phyloP scores from a whole-genome alignment of 164 flowering plant species.

The Vitis labrusca region DNA sequence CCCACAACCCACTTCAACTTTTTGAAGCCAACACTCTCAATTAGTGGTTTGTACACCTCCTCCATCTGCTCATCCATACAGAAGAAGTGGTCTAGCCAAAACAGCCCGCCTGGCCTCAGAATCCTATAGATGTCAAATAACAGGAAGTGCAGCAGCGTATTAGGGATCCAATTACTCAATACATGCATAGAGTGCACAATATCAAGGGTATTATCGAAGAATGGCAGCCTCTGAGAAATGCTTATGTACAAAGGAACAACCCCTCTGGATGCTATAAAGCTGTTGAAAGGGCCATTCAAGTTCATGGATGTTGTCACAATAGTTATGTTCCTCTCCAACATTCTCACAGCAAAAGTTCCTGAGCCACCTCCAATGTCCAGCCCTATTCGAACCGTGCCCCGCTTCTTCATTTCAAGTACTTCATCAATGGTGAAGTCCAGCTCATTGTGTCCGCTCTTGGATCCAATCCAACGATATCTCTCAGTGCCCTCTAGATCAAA shows the following conservation, averaged over 20 bases:
- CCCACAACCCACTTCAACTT: conserved; percentile 68
- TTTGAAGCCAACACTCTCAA: conserved; percentile 53
- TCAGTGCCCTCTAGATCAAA: conserved; percentile 57
- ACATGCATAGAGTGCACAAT: conserved; percentile 72
- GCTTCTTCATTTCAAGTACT: conserved; percentile 38
- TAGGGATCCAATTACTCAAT: conserved; percentile 70
- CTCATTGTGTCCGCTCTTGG: conserved; percentile 3
- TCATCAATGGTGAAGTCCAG: conserved; percentile 58
- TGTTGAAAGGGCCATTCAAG: conserved; percentile 68
- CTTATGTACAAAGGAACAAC: conserved; percentile 53
- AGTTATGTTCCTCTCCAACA: conserved; percentile 59
- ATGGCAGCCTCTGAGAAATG: conserved; percentile 69
- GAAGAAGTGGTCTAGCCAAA: conserved; percentile 79
- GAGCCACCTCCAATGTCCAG: conserved; percentile 74
- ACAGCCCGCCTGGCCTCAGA: conserved; percentile 72
- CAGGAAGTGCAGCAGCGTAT: conserved; percentile 46
- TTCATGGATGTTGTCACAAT: conserved; percentile 69
- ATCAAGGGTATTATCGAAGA: conserved; percentile 70
- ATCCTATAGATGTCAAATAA: conserved; percentile 65
- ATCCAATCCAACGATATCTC: conserved; percentile 36
- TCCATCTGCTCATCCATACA: conserved; percentile 47
- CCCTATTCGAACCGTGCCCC: conserved; percentile 58
- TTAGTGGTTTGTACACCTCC: conserved; percentile 45
- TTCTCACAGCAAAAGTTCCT: conserved; percentile 62
- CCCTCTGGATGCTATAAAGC: conserved; percentile 63